These are phyloP conservation scores for Linnemannia exigua DNA, from an alignment of 192 early-diverging fungal genomes.

Conservation along the genomic window DNA sequence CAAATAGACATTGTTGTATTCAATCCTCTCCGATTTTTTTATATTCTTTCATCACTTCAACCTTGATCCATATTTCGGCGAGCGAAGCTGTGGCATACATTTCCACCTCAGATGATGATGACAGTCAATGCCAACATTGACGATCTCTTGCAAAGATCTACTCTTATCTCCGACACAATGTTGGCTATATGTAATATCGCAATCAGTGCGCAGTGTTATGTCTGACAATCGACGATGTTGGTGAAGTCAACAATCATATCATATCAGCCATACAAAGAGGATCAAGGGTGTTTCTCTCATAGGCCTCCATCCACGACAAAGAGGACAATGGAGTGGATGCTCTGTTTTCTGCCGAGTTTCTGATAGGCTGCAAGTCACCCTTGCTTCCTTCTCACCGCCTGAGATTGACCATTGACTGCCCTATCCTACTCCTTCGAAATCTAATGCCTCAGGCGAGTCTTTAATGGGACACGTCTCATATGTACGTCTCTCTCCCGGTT, in stretches of 20 bases:
- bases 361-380: conserved; percentile 20
- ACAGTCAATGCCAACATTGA: no score
- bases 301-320: neutral
- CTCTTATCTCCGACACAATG: no score
- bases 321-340: neutral
- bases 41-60: no score
- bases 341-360: conserved; percentile 27
- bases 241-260: conserved; percentile 19
- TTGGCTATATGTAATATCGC: no score
- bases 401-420: neutral
- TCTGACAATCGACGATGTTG: no score
- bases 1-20: no score
- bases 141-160: no score
- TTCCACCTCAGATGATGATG: no score
- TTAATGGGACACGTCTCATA: conserved; percentile 39
- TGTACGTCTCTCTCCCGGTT: neutral
- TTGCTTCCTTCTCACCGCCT: conserved; percentile 33
- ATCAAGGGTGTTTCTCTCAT: conserved; percentile 2
- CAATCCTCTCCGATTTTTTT: no score
- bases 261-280: conserved; percentile 2
- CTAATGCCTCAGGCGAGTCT: conserved; percentile 22
- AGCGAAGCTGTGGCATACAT: no score
- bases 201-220: no score
- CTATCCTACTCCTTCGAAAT: conserved; percentile 32
- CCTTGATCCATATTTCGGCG: no score